Percentiles rank a stretch among this genome's conserved stretches.
Conservation (phyloP, 169 alveolate species). For the Plasmodium vivax region DNA sequence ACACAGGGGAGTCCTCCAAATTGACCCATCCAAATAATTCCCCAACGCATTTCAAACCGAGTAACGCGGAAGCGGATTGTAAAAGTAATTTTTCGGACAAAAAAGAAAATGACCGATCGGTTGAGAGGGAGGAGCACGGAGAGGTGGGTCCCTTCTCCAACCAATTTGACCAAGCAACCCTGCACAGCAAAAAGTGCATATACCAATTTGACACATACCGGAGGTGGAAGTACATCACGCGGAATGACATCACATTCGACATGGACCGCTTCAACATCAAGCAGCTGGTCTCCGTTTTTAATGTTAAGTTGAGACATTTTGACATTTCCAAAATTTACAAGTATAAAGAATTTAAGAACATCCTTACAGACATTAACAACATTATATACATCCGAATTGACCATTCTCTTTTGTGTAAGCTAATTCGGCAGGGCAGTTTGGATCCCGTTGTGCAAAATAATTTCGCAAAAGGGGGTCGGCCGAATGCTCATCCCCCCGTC, state of each 20-base stretch:
- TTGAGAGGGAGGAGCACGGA: not conserved
- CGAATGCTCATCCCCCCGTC: not conserved
- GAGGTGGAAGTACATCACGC: constrained; percentile 34
- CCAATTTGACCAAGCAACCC: not conserved
- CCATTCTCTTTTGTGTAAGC: constrained; percentile 40
- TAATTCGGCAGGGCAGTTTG: constrained; percentile 23
- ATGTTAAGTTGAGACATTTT: constrained; percentile 42
- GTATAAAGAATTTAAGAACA: constrained; percentile 62
- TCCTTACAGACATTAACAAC: constrained; percentile 52
- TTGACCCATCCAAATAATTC: not conserved
- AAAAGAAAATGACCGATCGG: not conserved
- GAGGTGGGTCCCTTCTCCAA: not conserved
- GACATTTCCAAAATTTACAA: constrained; percentile 24
- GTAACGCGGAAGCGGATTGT: not conserved
- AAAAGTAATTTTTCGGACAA: not conserved
- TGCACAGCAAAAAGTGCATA: constrained; percentile 31
- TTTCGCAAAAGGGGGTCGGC: not conserved
- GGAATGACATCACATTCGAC: constrained; percentile 47
- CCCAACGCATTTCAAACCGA: not conserved
- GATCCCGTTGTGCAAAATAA: constrained; percentile 18
- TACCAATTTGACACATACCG: constrained; percentile 44
- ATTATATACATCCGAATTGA: constrained; percentile 62
- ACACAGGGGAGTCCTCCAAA: not conserved
- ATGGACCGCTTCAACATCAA: constrained; percentile 23
- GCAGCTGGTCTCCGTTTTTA: constrained; percentile 64